Base-by-base conservation (phyloP, 1,139 yeast species). In the Pichia sp. region DNA sequence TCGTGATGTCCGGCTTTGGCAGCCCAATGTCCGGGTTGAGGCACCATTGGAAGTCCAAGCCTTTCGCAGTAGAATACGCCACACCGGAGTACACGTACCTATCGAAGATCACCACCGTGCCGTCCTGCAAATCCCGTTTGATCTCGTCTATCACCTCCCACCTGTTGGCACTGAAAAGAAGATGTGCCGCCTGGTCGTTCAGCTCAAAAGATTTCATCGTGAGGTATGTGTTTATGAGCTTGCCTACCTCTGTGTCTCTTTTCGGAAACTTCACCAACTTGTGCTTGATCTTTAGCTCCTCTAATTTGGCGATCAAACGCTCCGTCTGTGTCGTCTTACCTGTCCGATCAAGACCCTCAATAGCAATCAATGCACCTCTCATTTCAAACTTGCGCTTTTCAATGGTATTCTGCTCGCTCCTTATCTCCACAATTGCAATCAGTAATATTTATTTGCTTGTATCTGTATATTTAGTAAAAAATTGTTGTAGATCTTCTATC, bases 331-430 rank as follows among this genome's bases (percentile, higher is more conserved):
- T 90, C 1, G 96, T 82, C 66, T 95, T 95, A 0, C 99, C 99
- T 0, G 98, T 85, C 49, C 99, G 73, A 65, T 95, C 99, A 1
- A 93, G 78, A 0, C 99, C 99, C 68, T 95, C 99, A 4, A 95
- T 76, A 6, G 89, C 78, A 25, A 95, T 85, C 48, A 95, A 72
- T 47, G 77, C 76, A 2, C 97, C 97, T 59, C 96, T 64, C 47
- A 49, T 55, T 57, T 52, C 50, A n/a, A n/a, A n/a, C n/a, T n/a
- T n/a, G n/a, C n/a, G n/a, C n/a, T n/a, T n/a, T n/a, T n/a, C n/a
- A n/a, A n/a, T n/a, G n/a, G n/a, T n/a, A n/a, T n/a, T n/a, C n/a
- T n/a, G n/a, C n/a, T n/a, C n/a, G n/a, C n/a, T n/a, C n/a, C n/a
- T n/a, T n/a, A n/a, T n/a, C n/a, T n/a, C n/a, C n/a, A n/a, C n/a